Evolutionary conservation across 495 filamentous ascomycete genomes (phyloP), one percentile per base, ranked within the genome.

Genomic region (Choiromyces venosus): DNA sequence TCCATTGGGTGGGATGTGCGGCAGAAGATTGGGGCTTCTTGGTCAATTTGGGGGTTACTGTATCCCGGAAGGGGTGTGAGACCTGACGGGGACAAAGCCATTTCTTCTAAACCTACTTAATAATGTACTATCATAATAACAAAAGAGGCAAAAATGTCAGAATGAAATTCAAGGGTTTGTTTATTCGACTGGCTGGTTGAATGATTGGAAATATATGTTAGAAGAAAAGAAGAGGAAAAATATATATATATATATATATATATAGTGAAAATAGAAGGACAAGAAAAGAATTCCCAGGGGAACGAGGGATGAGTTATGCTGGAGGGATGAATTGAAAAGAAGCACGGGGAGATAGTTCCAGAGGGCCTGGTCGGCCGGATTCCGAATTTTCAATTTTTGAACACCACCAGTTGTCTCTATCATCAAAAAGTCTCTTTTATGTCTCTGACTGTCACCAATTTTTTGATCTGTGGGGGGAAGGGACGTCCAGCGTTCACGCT

Each of bases 271-370:
- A 25, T 52, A 7, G 21, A 21, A 52, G 21, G 44, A 52, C n/a
- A 52, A 10, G 21, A 52, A 18, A 44, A 44, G 16, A 44, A 61
- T 61, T 33, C 52, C 52, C 52, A 61, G 52, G 52, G 52, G 52
- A 61, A 61, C 25, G 52, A 61, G 52, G 52, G 4, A 61, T 61
- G 52, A 18, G 52, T 61, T 61, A 61, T 61, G 25, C 52, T 14
- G 52, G 52, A 61, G 52, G 52, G 25, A 61, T 33, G 52, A 18
- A 61, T 68, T 73, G 77, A 18, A 84, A 86, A 79, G 82, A 36
- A 10, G 42, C 42, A 68, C 64, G 74, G 64, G 66, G 71, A 67
- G 37, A 70, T 70, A 66, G 40, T 52, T 10, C 44, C 44, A 61
- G 52, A 64, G 42, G 37, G 73, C 69, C 64, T 72, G 69, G 74